Conservation (phyloP, 257 asterid genomes). For the Handroanthus guayacan region DNA sequence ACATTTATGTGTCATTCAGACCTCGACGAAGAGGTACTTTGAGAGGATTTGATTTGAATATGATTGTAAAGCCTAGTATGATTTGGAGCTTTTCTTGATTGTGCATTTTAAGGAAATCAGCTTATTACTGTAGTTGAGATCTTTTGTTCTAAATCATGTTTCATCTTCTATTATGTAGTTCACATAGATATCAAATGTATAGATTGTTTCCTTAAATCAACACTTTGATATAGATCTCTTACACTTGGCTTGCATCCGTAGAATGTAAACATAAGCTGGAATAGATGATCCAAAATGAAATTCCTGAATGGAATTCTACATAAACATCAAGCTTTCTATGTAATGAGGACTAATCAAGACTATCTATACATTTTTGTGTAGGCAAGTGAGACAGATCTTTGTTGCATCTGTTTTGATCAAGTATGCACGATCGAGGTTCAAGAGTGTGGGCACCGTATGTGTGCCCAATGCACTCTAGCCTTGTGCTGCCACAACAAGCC, state of each 20-base stretch:
- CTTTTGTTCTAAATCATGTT: too few relatives aligned
- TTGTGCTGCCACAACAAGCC: constrained; percentile 96
- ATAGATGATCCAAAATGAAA: too few relatives aligned
- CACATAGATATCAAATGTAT: too few relatives aligned
- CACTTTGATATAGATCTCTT: too few relatives aligned
- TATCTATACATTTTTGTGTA: constrained; percentile 34
- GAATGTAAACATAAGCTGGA: too few relatives aligned
- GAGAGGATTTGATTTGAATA: neutral
- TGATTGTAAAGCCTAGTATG: too few relatives aligned
- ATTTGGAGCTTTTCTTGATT: too few relatives aligned
- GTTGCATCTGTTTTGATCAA: constrained; percentile 95
- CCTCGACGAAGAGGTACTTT: neutral
- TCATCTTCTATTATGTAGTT: too few relatives aligned
- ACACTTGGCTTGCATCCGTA: too few relatives aligned
- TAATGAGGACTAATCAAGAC: constrained; percentile 10
- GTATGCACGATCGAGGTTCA: constrained; percentile 88
- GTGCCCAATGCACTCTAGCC: constrained; percentile 92
- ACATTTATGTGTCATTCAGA: neutral
- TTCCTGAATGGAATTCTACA: neutral
- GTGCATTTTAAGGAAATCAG: neutral
- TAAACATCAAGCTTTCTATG: constrained; percentile 7
- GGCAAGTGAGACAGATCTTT: constrained; percentile 81
- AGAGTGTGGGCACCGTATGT: constrained; percentile 92
- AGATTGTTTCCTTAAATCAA: too few relatives aligned
- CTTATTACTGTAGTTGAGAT: too few relatives aligned